Base-by-base conservation (phyloP, 2,329 filamentous ascomycete species). In the Pseudovirgaria hyperparasitica region DNA sequence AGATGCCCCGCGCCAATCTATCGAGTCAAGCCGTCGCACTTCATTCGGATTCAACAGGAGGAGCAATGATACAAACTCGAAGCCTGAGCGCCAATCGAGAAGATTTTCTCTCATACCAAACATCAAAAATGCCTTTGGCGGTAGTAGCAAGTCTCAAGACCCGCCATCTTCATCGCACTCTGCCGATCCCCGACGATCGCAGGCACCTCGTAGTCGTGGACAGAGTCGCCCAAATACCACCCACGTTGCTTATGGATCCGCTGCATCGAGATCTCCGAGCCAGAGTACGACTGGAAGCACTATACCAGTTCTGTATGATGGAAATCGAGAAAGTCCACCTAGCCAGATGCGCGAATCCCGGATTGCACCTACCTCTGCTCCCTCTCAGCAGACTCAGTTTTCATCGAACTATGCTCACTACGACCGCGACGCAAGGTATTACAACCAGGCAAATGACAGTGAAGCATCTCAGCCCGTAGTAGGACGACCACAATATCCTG, bases 61-160 rank as follows among this genome's bases (percentile, higher is more conserved):
- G 42, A 58, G 54, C 28, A 57, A 50, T 9, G 54, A 58, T 22
- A 39, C 43, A 26, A 39, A 42, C 16, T 45, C 48, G 6, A 45
- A 52, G 10, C 40, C 43, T 9, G 46, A 52, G 19, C 57, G 63
- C 30, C 45, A 54, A 4, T 57, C 55, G 5, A 48, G 61, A 22
- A 51, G 63, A 17, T 68, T 67, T 44, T 66, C 62, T 2, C 55
- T 67, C 33, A 37, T 67, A 13, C 63, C 63, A 1, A n/a, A 53
- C 65, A 28, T 63, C 61, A 17, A 53, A 56, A 36, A 60, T 50
- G 28, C 53, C 52, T 45, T 56, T 43, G 35, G 37, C 23, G 39
- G 42, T n/a, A 46, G 40, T 14, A 44, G 48, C 21, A 48, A 57
- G 23, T 46, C 55, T 22, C 46, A 54, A 12, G 43, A 43, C 22